Conservation (phyloP, 1,284 basidiomycete genomes). For the Leccinum solheimii region DNA sequence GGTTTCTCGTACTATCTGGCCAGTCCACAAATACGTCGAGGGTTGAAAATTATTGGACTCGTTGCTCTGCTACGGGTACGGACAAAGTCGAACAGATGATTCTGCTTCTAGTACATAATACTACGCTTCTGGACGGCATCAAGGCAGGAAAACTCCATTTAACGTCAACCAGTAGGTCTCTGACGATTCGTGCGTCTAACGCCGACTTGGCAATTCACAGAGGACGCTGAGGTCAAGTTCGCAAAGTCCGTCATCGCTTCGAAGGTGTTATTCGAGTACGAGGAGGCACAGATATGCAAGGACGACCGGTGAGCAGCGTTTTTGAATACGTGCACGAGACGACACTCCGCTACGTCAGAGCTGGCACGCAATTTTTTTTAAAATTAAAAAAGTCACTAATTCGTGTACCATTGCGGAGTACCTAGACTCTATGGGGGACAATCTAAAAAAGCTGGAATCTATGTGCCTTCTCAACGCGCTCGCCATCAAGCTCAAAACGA, state of each 20-base stretch:
- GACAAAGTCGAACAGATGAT: no score
- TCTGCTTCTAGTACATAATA: no score
- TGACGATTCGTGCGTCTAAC: constrained; percentile 2
- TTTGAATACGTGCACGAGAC: constrained; percentile 11
- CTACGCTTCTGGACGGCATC: no score
- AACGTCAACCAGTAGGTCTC: constrained; percentile 39
- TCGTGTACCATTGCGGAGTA: no score
- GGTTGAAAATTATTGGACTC: no score
- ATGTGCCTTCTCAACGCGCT: constrained; percentile 90
- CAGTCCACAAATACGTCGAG: no score
- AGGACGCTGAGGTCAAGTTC: constrained; percentile 87
- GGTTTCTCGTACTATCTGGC: no score
- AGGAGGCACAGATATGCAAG: constrained; percentile 92
- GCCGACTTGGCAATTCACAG: constrained; percentile 68
- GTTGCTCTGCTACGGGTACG: no score
- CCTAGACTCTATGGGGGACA: no score
- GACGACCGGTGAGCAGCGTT: constrained; percentile 64
- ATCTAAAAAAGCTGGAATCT: no score
- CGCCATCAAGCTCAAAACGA: constrained; percentile 83
- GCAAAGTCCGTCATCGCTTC: constrained; percentile 96
- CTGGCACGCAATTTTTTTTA: neutral
- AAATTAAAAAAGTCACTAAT: no score
- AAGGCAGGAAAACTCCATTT: no score
- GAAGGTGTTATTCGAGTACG: constrained; percentile 97
- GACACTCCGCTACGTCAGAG: neutral